Evolutionary conservation across 306 rosid species (phyloP), one percentile per base, ranked within the genome.

Genomic region (Quillaja saponaria): DNA sequence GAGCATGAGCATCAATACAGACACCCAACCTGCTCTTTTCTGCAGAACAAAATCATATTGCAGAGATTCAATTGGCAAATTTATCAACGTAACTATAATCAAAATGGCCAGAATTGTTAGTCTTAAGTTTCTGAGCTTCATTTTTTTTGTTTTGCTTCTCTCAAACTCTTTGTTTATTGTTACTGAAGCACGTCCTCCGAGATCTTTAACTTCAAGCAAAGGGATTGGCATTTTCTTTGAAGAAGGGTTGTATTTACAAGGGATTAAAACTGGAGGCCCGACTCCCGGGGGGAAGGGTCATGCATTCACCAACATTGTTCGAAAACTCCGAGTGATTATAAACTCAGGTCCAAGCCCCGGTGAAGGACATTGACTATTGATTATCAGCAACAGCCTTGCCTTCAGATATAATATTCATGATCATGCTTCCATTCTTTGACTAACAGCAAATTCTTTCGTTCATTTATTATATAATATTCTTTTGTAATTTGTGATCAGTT

Each of bases 121-220:
- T 52, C 37, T 58, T 34, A 71, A 66, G 46, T 20, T 63, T 39
- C 54, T 71, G 13, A 8, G 31, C 44, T 25, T 34, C 40, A 10
- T 75, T 37, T 6, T 53, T 9, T 10, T 53, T 52, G 31, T 71
- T 28, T 12, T 61, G 18, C 37, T 75, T 15, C 12, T 68, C 0
- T 6, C 45, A 11, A 49, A 64, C 39, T 72, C 55, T 34, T 44
- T 34, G 40, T 17, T 58, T 47, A 19, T 31, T 39, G 2, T 37
- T 13, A 17, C 73, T 14, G 71, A 59, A 49, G 76, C 76, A 58
- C 81, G 76, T 50, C 81, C 73, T 58, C 71, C 67, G 18, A 60
- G 64, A 21, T 25, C 59, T 15, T 13, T 41, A 25, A 25, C n/a
- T n/a, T n/a, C n/a, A 3, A 8, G 18, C 75, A 31, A 21, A 19